A percentile compares a stretch with the other conserved stretches of the same genome.
These are phyloP conservation scores for Senna tora DNA, from an alignment of 306 rosid genomes.

Conservation along the genomic window DNA sequence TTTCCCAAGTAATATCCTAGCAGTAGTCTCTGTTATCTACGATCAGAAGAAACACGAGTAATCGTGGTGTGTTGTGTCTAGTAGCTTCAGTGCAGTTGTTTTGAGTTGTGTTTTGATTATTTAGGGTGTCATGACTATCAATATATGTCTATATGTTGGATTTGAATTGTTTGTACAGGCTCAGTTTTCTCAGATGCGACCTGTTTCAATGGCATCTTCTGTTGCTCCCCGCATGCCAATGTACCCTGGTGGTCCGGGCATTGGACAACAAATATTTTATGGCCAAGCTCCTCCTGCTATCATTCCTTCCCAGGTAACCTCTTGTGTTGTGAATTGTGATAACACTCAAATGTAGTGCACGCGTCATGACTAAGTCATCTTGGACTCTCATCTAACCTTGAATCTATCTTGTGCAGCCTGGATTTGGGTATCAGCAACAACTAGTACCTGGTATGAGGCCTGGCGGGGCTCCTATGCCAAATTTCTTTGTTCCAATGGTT, in stretches of 20 bases:
- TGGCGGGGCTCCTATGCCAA: slow-evolving; percentile 90
- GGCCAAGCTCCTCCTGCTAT: too few species aligned
- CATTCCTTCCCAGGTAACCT: slow-evolving; percentile 90
- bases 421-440: slow-evolving; percentile 97
- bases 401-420: slow-evolving; percentile 60
- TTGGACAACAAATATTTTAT: slow-evolving; percentile 95
- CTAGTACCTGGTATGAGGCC: slow-evolving; percentile 98
- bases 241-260: slow-evolving; percentile 94
- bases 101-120: neutral
- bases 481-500: slow-evolving; percentile 96
- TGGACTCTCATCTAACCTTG: too few species aligned
- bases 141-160: slow-evolving; percentile 32
- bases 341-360: too few species aligned
- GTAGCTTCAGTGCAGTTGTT: neutral
- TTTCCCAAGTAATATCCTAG: neutral
- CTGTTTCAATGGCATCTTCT: slow-evolving; percentile 78
- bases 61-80: neutral
- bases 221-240: slow-evolving; percentile 97
- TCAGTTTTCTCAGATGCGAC: slow-evolving; percentile 95
- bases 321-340: too few species aligned
- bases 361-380: too few species aligned
- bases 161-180: slow-evolving; percentile 56
- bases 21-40: too few species aligned
- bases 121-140: neutral
- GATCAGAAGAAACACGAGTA: neutral